These are phyloP conservation scores for Saprolegnia diclina DNA, from an alignment of 352 stramenopile genomes.

Conservation along the genomic window DNA sequence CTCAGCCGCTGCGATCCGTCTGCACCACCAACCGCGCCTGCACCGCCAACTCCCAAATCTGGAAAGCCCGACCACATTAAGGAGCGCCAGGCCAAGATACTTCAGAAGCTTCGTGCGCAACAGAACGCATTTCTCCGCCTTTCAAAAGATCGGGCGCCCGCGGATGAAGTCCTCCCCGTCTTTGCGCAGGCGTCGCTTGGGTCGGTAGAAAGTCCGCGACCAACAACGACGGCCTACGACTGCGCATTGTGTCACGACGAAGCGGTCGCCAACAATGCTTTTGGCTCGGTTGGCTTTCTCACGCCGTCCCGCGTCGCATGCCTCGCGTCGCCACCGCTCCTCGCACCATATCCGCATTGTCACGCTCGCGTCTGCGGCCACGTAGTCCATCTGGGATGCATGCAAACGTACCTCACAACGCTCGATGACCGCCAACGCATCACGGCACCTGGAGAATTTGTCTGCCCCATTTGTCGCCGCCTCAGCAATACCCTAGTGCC, in stretches of 20 bases:
- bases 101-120: constrained; percentile 64
- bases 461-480: constrained; percentile 69
- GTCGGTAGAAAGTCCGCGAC: background rate
- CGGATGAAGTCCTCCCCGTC: background rate
- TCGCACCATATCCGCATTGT: background rate
- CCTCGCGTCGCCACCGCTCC: background rate
- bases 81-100: constrained; percentile 50
- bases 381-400: constrained; percentile 55
- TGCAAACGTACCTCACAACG: constrained; percentile 63
- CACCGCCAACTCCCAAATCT: background rate
- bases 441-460: constrained; percentile 66
- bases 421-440: constrained; percentile 38
- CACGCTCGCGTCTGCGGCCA: constrained; percentile 43
- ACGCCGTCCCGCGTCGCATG: background rate
- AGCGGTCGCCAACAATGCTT: background rate
- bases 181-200: background rate
- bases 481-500: constrained; percentile 72
- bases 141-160: background rate
- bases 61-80: constrained; percentile 8
- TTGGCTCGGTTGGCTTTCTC: background rate
- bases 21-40: no score
- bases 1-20: background rate
- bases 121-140: constrained; percentile 57
- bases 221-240: background rate
- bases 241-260: constrained; percentile 14